Evolutionary conservation across 108 stramenopile species (phyloP).

Genomic region (Pseudonitzschia multiseries): DNA sequence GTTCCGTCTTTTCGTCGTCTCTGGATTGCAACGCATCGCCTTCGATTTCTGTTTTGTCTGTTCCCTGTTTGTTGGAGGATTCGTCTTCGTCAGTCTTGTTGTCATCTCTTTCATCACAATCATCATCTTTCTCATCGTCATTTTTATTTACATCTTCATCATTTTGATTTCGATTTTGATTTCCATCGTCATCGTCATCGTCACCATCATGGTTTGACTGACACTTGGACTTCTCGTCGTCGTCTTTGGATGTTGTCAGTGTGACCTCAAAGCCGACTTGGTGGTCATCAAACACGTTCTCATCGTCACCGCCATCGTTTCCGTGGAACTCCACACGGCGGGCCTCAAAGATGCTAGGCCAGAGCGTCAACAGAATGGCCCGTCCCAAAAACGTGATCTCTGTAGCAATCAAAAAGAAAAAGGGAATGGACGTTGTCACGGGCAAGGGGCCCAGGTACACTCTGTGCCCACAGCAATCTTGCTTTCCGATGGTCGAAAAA

Average conservation of each 20-base stretch:
- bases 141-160: not conserved
- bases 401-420: constrained; percentile 30
- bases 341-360: constrained; percentile 10
- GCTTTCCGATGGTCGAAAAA: constrained; percentile 11
- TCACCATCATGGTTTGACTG: not conserved
- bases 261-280: not conserved
- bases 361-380: constrained; percentile 25
- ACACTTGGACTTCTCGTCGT: not conserved
- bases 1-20: not conserved
- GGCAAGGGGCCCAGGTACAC: constrained; percentile 24
- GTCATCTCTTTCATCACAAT: too few relatives aligned
- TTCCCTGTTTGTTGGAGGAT: not conserved
- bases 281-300: not conserved
- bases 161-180: not conserved
- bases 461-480: constrained; percentile 26
- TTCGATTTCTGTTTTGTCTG: too few relatives aligned
- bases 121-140: too few relatives aligned
- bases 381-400: constrained; percentile 27
- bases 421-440: constrained; percentile 27
- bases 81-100: not conserved
- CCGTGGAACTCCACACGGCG: not conserved
- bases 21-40: too few relatives aligned
- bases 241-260: not conserved
- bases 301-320: not conserved
- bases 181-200: not conserved